Evolutionary conservation across 139 green algal genomes (phyloP).

Genomic region (Coelastrella sp.): DNA sequence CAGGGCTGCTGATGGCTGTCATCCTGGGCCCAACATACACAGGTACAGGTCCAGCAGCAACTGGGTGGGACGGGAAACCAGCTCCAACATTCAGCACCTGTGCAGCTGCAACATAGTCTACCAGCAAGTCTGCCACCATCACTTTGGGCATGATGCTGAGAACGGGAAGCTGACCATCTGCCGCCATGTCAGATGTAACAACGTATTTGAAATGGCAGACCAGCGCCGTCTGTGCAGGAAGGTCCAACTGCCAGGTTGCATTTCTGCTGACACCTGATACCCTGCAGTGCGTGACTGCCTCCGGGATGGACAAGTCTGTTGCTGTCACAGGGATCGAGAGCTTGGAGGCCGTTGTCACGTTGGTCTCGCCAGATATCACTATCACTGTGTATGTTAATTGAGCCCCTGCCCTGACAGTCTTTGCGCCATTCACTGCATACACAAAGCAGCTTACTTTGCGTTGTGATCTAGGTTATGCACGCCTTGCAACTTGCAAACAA

Average conservation of each 20-base stretch:
- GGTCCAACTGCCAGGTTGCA: neutral
- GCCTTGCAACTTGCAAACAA: too few relatives aligned
- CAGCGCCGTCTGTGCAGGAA: neutral
- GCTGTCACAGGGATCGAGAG: neutral
- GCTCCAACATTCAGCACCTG: neutral
- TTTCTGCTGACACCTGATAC: neutral
- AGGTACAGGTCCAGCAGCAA: neutral
- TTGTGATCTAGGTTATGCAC: too few relatives aligned
- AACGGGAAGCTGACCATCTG: neutral
- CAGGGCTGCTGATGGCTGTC: neutral
- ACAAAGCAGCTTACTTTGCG: neutral
- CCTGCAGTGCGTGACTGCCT: neutral
- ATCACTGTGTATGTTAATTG: constrained; percentile 12
- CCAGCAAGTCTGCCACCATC: neutral
- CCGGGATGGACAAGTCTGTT: too few relatives aligned
- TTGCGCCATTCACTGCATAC: neutral
- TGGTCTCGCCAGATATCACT: neutral
- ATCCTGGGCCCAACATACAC: neutral
- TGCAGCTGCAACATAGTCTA: neutral
- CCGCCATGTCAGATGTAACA: neutral
- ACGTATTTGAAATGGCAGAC: neutral
- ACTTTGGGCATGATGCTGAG: neutral
- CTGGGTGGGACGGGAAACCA: neutral
- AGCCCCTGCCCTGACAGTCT: neutral
- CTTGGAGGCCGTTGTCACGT: neutral